Base-by-base conservation (phyloP, 805 yeast genomes). In the Metschnikowia lochheadii region DNA sequence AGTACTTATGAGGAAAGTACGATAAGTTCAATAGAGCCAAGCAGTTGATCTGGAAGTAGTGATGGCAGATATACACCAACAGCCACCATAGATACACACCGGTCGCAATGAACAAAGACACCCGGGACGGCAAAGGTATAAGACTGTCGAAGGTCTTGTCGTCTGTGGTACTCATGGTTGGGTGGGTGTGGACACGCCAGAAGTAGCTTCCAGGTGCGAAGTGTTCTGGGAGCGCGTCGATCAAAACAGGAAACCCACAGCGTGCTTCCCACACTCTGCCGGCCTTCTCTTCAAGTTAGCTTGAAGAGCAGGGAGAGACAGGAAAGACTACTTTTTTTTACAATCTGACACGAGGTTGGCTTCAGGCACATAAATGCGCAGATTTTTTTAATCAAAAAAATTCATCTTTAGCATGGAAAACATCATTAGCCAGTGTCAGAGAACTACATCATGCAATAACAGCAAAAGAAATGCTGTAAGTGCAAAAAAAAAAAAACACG, bases 351-450 rank as follows among this genome's bases (percentile, higher is more conserved):
- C 53, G 6, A 34, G 11, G 29, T 33, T 15, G 58, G 71, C 73
- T 68, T 69, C 73, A 70, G 72, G 63, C 73, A 68, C 65, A 59
- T 44, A 68, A 72, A 63, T 65, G 53, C 54, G 44, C 53, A 61
- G 66, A 51, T 60, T 59, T 72, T 72, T 61, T 63, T 70, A 74
- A 75, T 74, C 79, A 75, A 55, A 55, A 58, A 66, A 63, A 51
- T 55, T 80, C 84, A 81, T 78, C 84, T 80, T 80, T 81, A 81
- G 85, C 85, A 81, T 80, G 75, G 72, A 66, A 55, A 61, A 39
- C 81, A 77, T 78, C 81, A 78, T 64, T 58, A 76, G 80, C 76
- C 63, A 38, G 32, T 46, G 40, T 26, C 35, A 26, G 34, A 31
- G 20, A 44, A 44, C 46, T 34, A 44, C 46, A 23, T 44, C 13